Conservation (phyloP, 2,329 filamentous ascomycete genomes). For the Hypoxylon sp. region DNA sequence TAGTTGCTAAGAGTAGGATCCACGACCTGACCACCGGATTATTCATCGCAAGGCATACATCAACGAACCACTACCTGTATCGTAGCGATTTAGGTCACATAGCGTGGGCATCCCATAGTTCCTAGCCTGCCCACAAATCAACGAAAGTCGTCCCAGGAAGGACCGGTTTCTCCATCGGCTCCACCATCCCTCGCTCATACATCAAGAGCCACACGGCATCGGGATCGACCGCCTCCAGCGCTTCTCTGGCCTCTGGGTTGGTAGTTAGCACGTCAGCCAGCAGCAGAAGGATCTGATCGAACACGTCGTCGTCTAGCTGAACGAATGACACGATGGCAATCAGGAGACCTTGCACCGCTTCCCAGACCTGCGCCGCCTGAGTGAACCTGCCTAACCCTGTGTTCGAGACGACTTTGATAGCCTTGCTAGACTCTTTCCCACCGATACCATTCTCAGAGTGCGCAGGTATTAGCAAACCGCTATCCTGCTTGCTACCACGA, state of each 20-base stretch:
- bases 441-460: constrained; percentile 47
- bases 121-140: constrained; percentile 32
- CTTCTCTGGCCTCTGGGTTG: constrained; percentile 65
- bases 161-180: constrained; percentile 57
- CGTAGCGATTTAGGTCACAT: neutral
- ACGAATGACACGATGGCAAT: constrained; percentile 74
- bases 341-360: constrained; percentile 71
- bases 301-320: constrained; percentile 75
- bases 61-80: neutral
- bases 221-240: constrained; percentile 75
- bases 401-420: constrained; percentile 29
- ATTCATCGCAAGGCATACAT: neutral
- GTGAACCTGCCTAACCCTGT: constrained; percentile 70
- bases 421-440: constrained; percentile 37
- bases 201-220: constrained; percentile 83
- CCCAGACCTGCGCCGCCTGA: constrained; percentile 75
- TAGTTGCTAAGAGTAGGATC: neutral
- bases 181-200: constrained; percentile 62
- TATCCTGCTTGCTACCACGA: constrained; percentile 26
- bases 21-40: neutral
- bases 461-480: constrained; percentile 50
- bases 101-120: neutral
- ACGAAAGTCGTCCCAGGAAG: constrained; percentile 62
- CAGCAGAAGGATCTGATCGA: constrained; percentile 78
- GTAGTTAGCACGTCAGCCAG: constrained; percentile 66